Base-by-base conservation (phyloP, 2,329 filamentous ascomycete genomes). In the Pseudogymnoascus sp. region DNA sequence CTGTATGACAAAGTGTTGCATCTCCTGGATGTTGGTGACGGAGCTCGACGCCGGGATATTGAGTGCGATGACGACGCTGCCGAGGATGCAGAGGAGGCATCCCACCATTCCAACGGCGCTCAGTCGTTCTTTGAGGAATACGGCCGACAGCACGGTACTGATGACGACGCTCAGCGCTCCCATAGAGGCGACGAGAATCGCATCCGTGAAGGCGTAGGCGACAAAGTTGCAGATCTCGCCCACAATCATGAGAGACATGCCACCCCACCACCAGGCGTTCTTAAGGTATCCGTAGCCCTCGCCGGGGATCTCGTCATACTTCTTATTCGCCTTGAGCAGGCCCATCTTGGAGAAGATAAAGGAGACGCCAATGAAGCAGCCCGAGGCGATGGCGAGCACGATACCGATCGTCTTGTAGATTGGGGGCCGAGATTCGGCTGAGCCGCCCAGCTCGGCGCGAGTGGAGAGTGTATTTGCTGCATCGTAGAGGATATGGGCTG, bases 211-310 rank as follows among this genome's bases (percentile, higher is more conserved):
- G 63, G 92, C 91, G 73, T 98, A 98, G 62, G 95, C 95, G 73
- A 93, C 91, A 74, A 98, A 96, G 77, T 99, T 99, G 84, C 91
- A 96, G 63, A 96, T 85, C 76, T 99, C 95, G 69, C 95, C 95
- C 46, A 98, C 71, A 70, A 98, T 96, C 95, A 99, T 98, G 64
- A 98, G 82, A 0, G 81, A 92, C 95, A 99, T 98, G 70, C 95
- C 95, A 1, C 80, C 76, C 95, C 95, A 99, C 95, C 95, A 99
- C 79, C 84, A 96, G 19, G 81, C 81, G 72, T 98, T 98, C 79
- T 96, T 96, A 70, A 99, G 85, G 75, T 98, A 99, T 66, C 93
- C 93, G 75, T 98, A 98, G 63, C 95, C 95, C 76, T 98, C 93
- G 65, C 95, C 95, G 0, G 95, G 93, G 68, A 90, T 91, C 77